A percentile compares a stretch with the other conserved stretches of the same genome.
These are phyloP conservation scores for Naematelia encephala DNA, from an alignment of 768 basidiomycete genomes.

Conservation along the genomic window DNA sequence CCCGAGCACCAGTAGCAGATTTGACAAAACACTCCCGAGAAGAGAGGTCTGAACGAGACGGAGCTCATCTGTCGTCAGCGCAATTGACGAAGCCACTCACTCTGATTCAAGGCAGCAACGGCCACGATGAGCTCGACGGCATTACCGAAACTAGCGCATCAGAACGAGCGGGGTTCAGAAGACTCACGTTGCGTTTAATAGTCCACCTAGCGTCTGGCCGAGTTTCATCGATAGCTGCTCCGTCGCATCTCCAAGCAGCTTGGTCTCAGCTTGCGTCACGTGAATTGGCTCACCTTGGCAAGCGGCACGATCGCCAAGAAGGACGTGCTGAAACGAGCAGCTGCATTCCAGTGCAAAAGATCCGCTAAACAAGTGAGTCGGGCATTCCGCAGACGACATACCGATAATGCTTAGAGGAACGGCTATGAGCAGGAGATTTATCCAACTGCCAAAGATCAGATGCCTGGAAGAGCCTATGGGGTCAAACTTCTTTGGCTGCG, in stretches of 20 bases:
- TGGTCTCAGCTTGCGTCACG: conserved; percentile 1
- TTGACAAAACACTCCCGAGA: conserved; percentile 86
- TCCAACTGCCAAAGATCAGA: conserved; percentile 55
- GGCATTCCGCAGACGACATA: conserved; percentile 49
- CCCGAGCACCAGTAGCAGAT: conserved; percentile 82
- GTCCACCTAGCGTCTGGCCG: conserved; percentile 79
- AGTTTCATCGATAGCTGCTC: conserved; percentile 57
- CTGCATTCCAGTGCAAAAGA: conserved; percentile 39
- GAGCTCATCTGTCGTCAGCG: conserved; percentile 60
- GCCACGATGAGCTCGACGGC: conserved; percentile 83
- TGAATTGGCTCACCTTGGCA: conserved; percentile 61
- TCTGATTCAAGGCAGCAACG: conserved; percentile 74
- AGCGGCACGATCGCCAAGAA: conserved; percentile 82
- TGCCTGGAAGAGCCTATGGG: conserved; percentile 42
- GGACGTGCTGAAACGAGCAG: conserved; percentile 65
- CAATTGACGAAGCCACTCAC: conserved; percentile 51
- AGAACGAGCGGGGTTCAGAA: not conserved
- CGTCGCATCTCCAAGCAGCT: conserved; percentile 49
- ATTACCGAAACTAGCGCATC: conserved; percentile 39
- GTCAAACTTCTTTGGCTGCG: conserved; percentile 22
- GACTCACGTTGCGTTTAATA: conserved; percentile 66
- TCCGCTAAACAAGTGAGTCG: conserved; percentile 30
- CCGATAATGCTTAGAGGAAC: conserved; percentile 69
- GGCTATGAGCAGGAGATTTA: conserved; percentile 74
- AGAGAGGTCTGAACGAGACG: conserved; percentile 91